Percentiles rank a stretch among this genome's conserved stretches.
Evolutionary conservation across 78 protist genomes (phyloP).

Genomic region (Anaeramoeba flamelloides): DNA sequence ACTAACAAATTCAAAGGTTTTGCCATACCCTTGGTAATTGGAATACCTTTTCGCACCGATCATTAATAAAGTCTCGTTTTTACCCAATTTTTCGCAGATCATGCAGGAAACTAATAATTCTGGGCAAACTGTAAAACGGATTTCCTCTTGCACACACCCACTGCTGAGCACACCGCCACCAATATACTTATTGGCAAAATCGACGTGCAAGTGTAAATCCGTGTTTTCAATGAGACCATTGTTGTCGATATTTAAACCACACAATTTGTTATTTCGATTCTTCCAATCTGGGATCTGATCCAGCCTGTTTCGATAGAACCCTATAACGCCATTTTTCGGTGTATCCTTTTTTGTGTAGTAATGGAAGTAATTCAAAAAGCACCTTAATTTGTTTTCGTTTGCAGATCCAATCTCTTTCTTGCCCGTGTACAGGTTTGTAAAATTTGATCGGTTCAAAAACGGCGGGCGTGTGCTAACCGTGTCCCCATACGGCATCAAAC

Average conservation of each 20-base stretch:
- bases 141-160: slow-evolving; percentile 56
- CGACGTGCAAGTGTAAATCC: slow-evolving; percentile 15
- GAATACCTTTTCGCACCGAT: slow-evolving; percentile 12
- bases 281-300: background rate
- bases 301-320: background rate
- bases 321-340: background rate
- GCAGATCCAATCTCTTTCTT: no score
- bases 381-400: background rate
- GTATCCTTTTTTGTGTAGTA: background rate
- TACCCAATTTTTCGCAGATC: slow-evolving; percentile 10
- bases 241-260: background rate
- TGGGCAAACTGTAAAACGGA: slow-evolving; percentile 31
- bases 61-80: slow-evolving; percentile 12
- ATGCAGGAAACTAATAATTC: slow-evolving; percentile 25
- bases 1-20: slow-evolving; percentile 10
- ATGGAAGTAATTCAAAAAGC: background rate
- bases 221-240: slow-evolving; percentile 18
- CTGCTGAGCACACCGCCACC: slow-evolving; percentile 44
- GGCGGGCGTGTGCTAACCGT: background rate
- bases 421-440: no score
- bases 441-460: slow-evolving; percentile 2
- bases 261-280: background rate
- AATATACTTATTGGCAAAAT: slow-evolving; percentile 41
- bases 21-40: slow-evolving; percentile 27
- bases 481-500: background rate